Evolutionary conservation across 176 grass and related monocot species (phyloP), one percentile per base, ranked within the genome.

Genomic region (Puya raimondii): DNA sequence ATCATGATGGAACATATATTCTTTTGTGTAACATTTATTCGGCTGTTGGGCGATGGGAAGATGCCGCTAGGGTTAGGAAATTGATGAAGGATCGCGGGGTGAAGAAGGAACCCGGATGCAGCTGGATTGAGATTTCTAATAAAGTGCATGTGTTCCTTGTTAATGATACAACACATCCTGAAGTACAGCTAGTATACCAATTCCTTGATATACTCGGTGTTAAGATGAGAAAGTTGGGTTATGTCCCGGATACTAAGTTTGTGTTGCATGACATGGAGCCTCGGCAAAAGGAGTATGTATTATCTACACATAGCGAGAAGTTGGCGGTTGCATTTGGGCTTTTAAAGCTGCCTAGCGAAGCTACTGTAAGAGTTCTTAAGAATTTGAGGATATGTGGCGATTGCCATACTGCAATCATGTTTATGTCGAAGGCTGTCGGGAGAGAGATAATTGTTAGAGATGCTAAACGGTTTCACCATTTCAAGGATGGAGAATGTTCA

Each of bases 41-140:
- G 18, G 84, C 88, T 68, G 81, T 83, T 73, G 88, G 92, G 56
- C 72, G 76, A 70, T 96, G 85, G 83, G 79, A 79, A 26, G 88
- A 89, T 73, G 88, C 84, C 72, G 88, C 86, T 53, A 85, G 64
- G 75, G 81, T 89, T 78, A 86, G 92, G 79, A 96, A 96, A 79
- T 71, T 96, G 80, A 96, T 96, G 92, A 82, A 81, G 68, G 92
- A 96, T 82, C 80, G 75, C 23, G 88, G 92, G 54, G 92, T 96
- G 29, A 96, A 91, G 83, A 96, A 96, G 82, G 88, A 96, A 66
- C 92, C 92, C 69, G 92, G 88, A 3, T 96, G 92, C 80, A 96
- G 86, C 75, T 96, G 92, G 92, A 87, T 96, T 73, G 92, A 96
- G 80, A 83, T 85, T 65, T 76, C 73, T 71, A 96, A 87, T 50